phyloP scores from a whole-genome alignment of 805 yeast species.

The Yarrowia divulgata region DNA sequence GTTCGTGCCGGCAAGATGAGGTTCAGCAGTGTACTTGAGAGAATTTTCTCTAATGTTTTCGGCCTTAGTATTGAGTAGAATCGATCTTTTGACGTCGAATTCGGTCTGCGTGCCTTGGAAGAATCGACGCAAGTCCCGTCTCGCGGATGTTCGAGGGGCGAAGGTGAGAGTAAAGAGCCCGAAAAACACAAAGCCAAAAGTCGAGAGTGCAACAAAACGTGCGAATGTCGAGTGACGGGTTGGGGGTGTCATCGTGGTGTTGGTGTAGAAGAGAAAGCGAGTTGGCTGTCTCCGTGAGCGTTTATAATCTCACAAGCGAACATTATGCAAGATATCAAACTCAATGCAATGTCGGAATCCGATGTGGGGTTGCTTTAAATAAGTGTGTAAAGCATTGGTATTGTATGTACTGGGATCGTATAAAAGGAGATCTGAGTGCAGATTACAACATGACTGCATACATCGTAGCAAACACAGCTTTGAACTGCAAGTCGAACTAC shows the following conservation, averaged over 20 bases:
- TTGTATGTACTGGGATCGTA: no score
- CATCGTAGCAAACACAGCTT: no score
- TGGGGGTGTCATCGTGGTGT: slow-evolving; percentile 10
- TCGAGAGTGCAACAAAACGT: slow-evolving; percentile 34
- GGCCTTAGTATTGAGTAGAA: slow-evolving; percentile 54
- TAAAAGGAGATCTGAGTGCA: no score
- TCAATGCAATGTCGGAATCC: slow-evolving; percentile 18
- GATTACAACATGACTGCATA: no score
- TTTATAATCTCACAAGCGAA: slow-evolving; percentile 10
- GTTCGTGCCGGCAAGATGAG: slow-evolving; percentile 62
- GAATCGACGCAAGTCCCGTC: slow-evolving; percentile 78
- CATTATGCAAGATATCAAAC: slow-evolving; percentile 28
- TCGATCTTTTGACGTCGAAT: slow-evolving; percentile 69
- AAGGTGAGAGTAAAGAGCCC: slow-evolving; percentile 70
- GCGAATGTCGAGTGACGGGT: slow-evolving; percentile 33
- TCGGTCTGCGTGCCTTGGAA: slow-evolving; percentile 55
- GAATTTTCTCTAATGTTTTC: slow-evolving; percentile 60
- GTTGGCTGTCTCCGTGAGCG: neutral
- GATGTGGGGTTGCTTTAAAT: neutral
- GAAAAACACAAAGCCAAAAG: slow-evolving; percentile 59
- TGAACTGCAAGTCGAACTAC: no score
- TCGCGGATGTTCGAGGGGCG: slow-evolving; percentile 82
- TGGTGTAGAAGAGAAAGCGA: neutral
- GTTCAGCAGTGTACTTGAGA: slow-evolving; percentile 57
- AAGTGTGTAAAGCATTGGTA: no score